A percentile compares a stretch with the other conserved stretches of the same genome.
Evolutionary conservation across 306 rosid species (phyloP).

Genomic region (Ziziphus jujuba): DNA sequence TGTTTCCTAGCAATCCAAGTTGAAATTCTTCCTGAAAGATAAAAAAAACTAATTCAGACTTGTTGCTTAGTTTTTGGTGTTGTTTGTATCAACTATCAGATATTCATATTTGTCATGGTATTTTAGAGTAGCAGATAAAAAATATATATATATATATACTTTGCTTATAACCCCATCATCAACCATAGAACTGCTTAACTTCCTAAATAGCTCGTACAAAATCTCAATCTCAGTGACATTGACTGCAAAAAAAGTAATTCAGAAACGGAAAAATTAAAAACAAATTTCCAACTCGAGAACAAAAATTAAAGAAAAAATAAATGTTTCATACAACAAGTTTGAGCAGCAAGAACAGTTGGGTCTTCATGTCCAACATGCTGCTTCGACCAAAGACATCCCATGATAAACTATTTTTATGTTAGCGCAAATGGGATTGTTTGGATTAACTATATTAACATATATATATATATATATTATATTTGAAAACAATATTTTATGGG

Average conservation of each 20-base stretch:
- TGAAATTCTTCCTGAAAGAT: constrained; percentile 56
- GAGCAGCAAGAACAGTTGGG: constrained; percentile 42
- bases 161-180: constrained; percentile 59
- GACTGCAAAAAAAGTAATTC: constrained; percentile 29
- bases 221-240: constrained; percentile 39
- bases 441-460: no score
- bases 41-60: neutral
- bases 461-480: no score
- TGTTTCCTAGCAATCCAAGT: constrained; percentile 49
- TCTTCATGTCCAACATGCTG: constrained; percentile 31
- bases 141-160: constrained; percentile 25
- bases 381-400: constrained; percentile 45
- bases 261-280: neutral
- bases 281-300: neutral
- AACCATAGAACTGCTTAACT: constrained; percentile 49
- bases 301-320: constrained; percentile 1
- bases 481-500: no score
- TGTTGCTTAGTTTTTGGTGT: neutral
- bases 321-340: constrained; percentile 51
- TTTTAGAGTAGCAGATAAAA: neutral
- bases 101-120: neutral
- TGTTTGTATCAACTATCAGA: neutral
- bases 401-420: neutral
- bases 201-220: constrained; percentile 51
- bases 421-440: neutral